phyloP scores from a whole-genome alignment of 2,329 filamentous ascomycete species.

The Clonostachys solani region DNA sequence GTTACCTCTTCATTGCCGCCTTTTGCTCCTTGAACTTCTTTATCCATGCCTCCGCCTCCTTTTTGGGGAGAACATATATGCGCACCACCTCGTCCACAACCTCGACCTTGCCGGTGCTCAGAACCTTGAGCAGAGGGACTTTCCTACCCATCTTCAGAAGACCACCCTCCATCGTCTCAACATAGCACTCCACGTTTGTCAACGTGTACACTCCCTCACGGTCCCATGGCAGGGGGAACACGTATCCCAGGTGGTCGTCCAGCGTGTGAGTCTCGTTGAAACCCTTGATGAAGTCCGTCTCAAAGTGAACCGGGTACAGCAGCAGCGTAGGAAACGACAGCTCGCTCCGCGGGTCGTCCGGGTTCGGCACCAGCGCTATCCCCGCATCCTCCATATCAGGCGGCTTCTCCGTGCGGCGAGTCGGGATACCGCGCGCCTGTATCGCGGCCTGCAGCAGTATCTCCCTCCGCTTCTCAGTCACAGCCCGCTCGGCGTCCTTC shows the following conservation, averaged over 20 bases:
- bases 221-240: slow-evolving; percentile 90
- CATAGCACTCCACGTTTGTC: slow-evolving; percentile 73
- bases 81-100: slow-evolving; percentile 81
- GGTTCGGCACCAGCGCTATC: slow-evolving; percentile 66
- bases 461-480: slow-evolving; percentile 50
- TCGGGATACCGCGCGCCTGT: slow-evolving; percentile 64
- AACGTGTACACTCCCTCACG: slow-evolving; percentile 58
- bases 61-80: slow-evolving; percentile 77
- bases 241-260: slow-evolving; percentile 74
- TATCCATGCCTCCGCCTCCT: slow-evolving; percentile 70
- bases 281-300: slow-evolving; percentile 88
- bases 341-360: slow-evolving; percentile 66
- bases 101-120: slow-evolving; percentile 75
- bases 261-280: slow-evolving; percentile 76
- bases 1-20: slow-evolving; percentile 34
- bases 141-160: slow-evolving; percentile 90
- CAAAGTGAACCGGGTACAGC: slow-evolving; percentile 76
- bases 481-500: slow-evolving; percentile 50
- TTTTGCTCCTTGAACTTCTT: slow-evolving; percentile 78
- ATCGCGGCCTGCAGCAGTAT: slow-evolving; percentile 63
- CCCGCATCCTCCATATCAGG: slow-evolving; percentile 86
- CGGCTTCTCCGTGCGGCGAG: slow-evolving; percentile 62
- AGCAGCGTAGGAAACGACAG: slow-evolving; percentile 77
- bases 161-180: slow-evolving; percentile 77
- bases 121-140: slow-evolving; percentile 67